A percentile compares a stretch with the other conserved stretches of the same genome.
Conservation (phyloP, 2,329 filamentous ascomycete species). For the Colletotrichum theobromicola region DNA sequence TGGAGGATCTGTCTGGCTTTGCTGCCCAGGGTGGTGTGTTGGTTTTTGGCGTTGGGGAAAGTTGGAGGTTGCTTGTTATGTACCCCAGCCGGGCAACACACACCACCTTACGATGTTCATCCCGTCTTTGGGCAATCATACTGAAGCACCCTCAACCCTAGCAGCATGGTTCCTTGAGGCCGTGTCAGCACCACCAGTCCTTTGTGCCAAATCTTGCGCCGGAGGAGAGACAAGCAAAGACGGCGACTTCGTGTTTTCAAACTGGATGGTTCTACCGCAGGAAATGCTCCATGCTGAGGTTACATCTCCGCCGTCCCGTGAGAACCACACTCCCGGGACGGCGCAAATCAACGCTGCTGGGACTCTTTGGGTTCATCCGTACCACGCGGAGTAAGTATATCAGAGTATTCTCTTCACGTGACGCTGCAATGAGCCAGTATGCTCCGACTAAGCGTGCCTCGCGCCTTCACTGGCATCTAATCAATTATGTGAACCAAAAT, state of each 20-base stretch:
- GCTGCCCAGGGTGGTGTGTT: background rate
- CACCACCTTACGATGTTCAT: background rate
- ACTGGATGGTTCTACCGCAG: too few relatives aligned
- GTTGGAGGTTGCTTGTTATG: background rate
- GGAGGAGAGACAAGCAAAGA: background rate
- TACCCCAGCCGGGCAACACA: background rate
- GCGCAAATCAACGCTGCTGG: background rate
- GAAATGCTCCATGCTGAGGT: background rate
- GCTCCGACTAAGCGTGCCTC: background rate
- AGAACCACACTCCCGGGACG: background rate
- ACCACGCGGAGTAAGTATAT: background rate
- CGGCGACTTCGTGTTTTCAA: too few relatives aligned
- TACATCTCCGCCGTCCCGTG: background rate
- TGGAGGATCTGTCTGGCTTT: background rate
- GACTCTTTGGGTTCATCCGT: background rate
- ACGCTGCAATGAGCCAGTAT: background rate
- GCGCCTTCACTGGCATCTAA: background rate
- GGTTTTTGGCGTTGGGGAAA: background rate
- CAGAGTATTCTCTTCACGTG: background rate
- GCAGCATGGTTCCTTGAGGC: too few relatives aligned
- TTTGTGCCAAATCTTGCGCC: fast-evolving
- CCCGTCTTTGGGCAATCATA: background rate
- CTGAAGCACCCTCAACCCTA: too few relatives aligned
- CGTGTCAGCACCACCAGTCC: background rate
- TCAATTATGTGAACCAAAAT: background rate